Conservation (phyloP, 768 basidiomycete species). For the Hemileccinum rubropunctum region DNA sequence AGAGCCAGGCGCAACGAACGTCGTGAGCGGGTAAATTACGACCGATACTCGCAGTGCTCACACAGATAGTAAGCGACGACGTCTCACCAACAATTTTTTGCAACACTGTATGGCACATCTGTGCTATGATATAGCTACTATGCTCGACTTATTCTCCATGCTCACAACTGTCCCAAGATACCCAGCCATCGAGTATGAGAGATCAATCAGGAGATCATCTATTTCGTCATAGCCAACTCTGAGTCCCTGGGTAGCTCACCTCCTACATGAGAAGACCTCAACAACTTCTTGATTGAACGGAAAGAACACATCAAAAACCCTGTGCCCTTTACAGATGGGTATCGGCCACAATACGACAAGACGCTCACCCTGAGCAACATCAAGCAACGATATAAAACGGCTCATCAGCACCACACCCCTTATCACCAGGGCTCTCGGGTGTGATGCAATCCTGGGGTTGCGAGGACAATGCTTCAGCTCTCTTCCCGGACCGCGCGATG, state of each 20-base stretch:
- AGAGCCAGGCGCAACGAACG: conserved; percentile 17
- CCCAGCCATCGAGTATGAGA: neutral
- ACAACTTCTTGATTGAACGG: neutral
- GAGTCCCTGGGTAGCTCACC: neutral
- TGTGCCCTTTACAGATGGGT: conserved; percentile 1
- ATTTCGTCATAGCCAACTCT: neutral
- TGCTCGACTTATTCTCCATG: conserved; percentile 1
- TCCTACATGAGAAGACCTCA: neutral
- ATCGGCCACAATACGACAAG: neutral
- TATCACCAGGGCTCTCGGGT: conserved; percentile 4
- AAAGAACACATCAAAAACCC: neutral
- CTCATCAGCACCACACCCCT: conserved; percentile 1
- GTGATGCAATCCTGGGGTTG: neutral
- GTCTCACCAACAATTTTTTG: conserved; percentile 12
- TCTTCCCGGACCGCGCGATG: conserved; percentile 30
- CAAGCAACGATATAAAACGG: conserved; percentile 6
- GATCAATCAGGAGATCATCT: conserved; percentile 10
- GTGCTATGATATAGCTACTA: no score
- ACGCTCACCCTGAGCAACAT: conserved; percentile 9
- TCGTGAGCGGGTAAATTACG: conserved; percentile 21
- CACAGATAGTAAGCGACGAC: conserved; percentile 23
- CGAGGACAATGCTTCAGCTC: neutral
- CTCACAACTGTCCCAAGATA: neutral
- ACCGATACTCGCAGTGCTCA: conserved; percentile 20
- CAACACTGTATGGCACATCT: no score